These are phyloP conservation scores for Nakaseomyces uthaithaninus DNA, from an alignment of 1,139 yeast genomes.

Conservation along the genomic window DNA sequence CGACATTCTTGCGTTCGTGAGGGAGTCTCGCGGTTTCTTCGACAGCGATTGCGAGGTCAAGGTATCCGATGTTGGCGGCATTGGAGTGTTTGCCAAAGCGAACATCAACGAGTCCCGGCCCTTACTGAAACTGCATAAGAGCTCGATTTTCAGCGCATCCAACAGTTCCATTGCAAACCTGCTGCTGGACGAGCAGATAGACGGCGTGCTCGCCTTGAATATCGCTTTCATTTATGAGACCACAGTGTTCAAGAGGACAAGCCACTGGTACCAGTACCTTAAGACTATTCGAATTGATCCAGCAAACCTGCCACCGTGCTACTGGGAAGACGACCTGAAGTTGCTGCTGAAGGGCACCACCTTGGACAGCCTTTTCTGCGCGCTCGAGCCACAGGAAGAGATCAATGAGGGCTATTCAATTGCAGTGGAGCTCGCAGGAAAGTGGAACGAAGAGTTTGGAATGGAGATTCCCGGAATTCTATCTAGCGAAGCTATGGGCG, in stretches of 20 bases:
- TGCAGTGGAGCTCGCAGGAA: slow-evolving; percentile 44
- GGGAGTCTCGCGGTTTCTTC: slow-evolving; percentile 41
- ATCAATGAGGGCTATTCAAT: slow-evolving; percentile 46
- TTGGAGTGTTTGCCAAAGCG: slow-evolving; percentile 60
- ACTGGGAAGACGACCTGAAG: slow-evolving; percentile 53
- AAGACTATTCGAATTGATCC: slow-evolving; percentile 32
- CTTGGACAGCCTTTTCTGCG: slow-evolving; percentile 52
- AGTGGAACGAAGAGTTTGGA: slow-evolving; percentile 27
- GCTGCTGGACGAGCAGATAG: slow-evolving; percentile 49
- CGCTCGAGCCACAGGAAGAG: slow-evolving; percentile 36
- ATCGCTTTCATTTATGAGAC: slow-evolving; percentile 67
- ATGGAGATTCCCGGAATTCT: slow-evolving; percentile 38
- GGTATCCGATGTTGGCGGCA: slow-evolving; percentile 51
- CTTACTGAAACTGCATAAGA: slow-evolving; percentile 38
- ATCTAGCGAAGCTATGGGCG: slow-evolving; percentile 17
- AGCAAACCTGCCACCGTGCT: slow-evolving; percentile 46
- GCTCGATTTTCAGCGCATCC: slow-evolving; percentile 46
- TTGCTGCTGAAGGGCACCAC: slow-evolving; percentile 49
- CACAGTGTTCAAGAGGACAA: slow-evolving; percentile 39
- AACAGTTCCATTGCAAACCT: slow-evolving; percentile 63
- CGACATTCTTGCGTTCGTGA: slow-evolving; percentile 40
- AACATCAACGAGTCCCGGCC: slow-evolving; percentile 34
- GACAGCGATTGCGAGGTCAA: slow-evolving; percentile 38
- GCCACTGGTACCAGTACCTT: slow-evolving; percentile 75
- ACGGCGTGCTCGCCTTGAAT: slow-evolving; percentile 61